Evolutionary conservation across 1,284 basidiomycete species (phyloP), one percentile per base, ranked within the genome.

Genomic region (Farysia itapuensis): DNA sequence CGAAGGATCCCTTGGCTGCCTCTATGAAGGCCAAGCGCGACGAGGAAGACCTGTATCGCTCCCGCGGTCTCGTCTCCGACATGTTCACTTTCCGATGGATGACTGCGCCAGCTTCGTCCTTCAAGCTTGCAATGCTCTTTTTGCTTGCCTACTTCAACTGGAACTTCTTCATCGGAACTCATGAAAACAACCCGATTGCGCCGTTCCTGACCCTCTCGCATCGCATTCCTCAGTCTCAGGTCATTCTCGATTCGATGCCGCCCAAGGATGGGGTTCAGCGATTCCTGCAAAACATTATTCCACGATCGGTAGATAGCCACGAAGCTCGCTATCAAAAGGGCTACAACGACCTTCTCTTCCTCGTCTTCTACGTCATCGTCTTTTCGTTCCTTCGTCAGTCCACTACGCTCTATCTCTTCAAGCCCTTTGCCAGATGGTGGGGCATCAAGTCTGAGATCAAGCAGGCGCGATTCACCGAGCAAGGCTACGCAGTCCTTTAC

Each of bases 311-410:
- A 18, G 56, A 70, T 14, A 41, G 39, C 12, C 28, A 39, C 18
- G 35, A 61, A 38, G 33, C 61, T 19, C 41, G 69, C 13, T 74
- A 65, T 34, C 65, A 70, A 28, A 75, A 75, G 34, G 72, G 72
- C 8, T 67, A 60, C 43, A 36, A 53, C 24, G 95, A 98, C 76
- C 67, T 95, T 6, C 75, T 82, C 15, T 98, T 98, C 79, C 76
- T 97, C 35, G 82, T 82, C 4, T 96, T 91, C 78, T 84, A 95
- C 77, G 82, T 97, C 77, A 81, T 98, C 32, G 86, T 96, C 65
- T 98, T 89, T 80, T 94, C 90, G 1, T 90, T 92, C 75, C 74
- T 95, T 23, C 86, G 95, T 25, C 92, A 97, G 78, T 77, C 82
- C 24, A 78, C 91, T 66, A 85, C 86, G 8, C 64, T 89, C 67